Conservation (phyloP, 495 filamentous ascomycete genomes). For the Aspergillus bridgeri region DNA sequence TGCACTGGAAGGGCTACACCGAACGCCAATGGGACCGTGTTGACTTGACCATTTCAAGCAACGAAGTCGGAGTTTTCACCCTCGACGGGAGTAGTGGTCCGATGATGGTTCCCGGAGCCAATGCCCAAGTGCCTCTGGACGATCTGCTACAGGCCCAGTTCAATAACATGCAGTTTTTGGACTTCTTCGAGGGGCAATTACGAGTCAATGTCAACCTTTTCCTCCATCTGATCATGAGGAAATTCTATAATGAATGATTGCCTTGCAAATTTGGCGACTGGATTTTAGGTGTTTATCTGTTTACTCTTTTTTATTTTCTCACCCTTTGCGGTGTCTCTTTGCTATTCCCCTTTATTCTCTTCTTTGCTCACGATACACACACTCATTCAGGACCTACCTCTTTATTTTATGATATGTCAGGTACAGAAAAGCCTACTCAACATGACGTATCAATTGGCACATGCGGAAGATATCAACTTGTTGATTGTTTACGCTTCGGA, state of each 20-base stretch:
- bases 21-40: constrained; percentile 88
- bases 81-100: constrained; percentile 88
- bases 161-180: constrained; percentile 92
- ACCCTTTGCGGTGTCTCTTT: constrained; percentile 1
- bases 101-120: constrained; percentile 94
- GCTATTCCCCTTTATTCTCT: neutral
- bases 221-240: constrained; percentile 93
- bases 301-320: constrained; percentile 16
- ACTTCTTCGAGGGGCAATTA: constrained; percentile 82
- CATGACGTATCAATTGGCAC: neutral
- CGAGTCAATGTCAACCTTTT: constrained; percentile 93
- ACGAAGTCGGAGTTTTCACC: constrained; percentile 91
- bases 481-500: neutral
- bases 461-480: neutral
- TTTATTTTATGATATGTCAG: constrained; percentile 14
- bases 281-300: constrained; percentile 18
- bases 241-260: constrained; percentile 77
- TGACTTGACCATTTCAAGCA: constrained; percentile 88
- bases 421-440: constrained; percentile 8
- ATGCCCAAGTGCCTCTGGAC: constrained; percentile 84
- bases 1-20: constrained; percentile 78
- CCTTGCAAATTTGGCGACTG: neutral
- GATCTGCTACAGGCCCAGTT: constrained; percentile 96
- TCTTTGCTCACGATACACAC: neutral
- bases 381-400: constrained; percentile 16